Base-by-base conservation (phyloP, 805 yeast genomes). In the Metschnikowia proteae region DNA sequence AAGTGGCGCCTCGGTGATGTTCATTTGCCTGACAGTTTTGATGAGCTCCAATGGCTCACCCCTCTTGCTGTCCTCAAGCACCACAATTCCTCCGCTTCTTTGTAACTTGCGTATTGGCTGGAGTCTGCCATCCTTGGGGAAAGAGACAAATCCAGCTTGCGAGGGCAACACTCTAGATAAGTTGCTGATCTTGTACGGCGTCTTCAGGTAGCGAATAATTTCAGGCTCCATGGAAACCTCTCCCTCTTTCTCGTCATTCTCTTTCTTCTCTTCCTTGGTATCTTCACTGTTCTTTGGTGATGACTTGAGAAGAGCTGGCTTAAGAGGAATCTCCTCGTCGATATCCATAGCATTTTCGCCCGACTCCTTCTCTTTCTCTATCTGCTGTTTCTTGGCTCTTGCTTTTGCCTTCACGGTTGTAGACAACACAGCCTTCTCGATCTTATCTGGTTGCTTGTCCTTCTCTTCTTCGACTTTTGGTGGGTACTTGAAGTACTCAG, bases 401-500 rank as follows among this genome's bases (percentile, higher is more conserved):
- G 92, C 94, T 66, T 87, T 88, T n/a, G 97, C 97, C 65, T 84
- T 85, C 13, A 84, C 88, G 2, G 99, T 92, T 0, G 97, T 92
- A 2, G 97, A 90, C 48, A 94, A 76, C 11, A 94, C 96, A 2
- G 97, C 99, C 37, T 96, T 88, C 1, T 90, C 87, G 43, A 90
- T 79, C 71, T 88, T 90, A 65, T 89, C 97, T 3, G 91, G 88
- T 46, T 84, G 89, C 63, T 88, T 87, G 56, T 82, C 87, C 52
- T 83, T 83, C 40, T 83, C 80, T 59, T 83, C 91, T 63, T 88
- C 96, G 11, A 79, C 74, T 72, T 86, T 88, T 46, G 96, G 92
- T 44, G 98, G 98, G 65, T 92, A 94, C 43, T 81, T 88, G 71
- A 91, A 94, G 49, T 80, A 71, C 51, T 84, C 88, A 30, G 86